Base-by-base conservation (phyloP, 179 eudicot genomes). In the Dionaea muscipula region DNA sequence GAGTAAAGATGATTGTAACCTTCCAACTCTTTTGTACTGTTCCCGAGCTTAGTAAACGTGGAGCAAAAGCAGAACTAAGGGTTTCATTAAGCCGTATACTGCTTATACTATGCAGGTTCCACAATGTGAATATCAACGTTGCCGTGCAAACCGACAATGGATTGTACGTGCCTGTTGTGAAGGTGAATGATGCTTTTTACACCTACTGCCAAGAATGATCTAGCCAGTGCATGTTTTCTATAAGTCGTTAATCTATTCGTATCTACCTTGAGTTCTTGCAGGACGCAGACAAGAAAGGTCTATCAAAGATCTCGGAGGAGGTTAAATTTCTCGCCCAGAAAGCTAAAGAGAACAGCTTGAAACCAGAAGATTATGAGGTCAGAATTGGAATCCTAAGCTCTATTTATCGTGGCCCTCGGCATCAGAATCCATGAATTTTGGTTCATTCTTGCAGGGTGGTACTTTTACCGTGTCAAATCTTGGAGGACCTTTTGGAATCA, bases 61-160 rank as follows among this genome's bases (percentile, higher is more conserved):
- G 8, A 10, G 19, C 10, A 10, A 16, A 43, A 4, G 1, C 2
- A 14, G 47, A 4, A 6, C n/a, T 15, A 15, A 39, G 44, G 16
- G 14, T 39, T 5, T 26, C 20, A 4, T 28, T 27, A 61, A 9
- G 17, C 10, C 25, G 2, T 18, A n/a, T 61, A 25, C 24, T 25
- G 14, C 54, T 45, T 61, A 21, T 45, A n/a, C 59, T 37, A 77
- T n/a, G n/a, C n/a, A 88, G 96, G 82, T 88, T 40, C 54, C 78
- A 75, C 45, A 79, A 88, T 51, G 94, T 88, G 59, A 81, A 88
- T 63, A 75, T 91, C 62, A 87, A 82, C 62, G 88, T 91, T 22
- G 98, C 98, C 23, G 98, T 91, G 70, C 98, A 91, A 75, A 91
- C 98, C 47, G 95, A 91, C 23, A 84, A 91, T 66, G 98, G 95